These are phyloP conservation scores for Erysiphe pulchra DNA, from an alignment of 2,329 filamentous ascomycete species.

Conservation along the genomic window DNA sequence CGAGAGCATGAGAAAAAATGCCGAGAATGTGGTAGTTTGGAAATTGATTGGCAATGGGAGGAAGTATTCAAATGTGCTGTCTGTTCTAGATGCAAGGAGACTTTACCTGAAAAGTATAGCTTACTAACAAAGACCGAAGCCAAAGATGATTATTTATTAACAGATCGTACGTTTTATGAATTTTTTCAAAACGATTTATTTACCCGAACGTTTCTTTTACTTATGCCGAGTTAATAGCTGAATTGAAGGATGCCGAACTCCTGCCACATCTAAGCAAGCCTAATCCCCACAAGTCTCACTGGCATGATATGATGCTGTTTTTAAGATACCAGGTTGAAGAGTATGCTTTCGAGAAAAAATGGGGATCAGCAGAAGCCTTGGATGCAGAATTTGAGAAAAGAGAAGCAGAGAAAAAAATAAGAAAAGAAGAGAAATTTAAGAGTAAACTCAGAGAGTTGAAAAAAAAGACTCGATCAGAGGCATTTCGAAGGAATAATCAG, in stretches of 20 bases:
- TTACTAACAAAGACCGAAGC: constrained; percentile 93
- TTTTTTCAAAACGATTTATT: neutral
- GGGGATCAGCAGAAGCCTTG: constrained; percentile 64
- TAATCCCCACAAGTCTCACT: constrained; percentile 86
- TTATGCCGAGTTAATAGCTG: constrained; percentile 24
- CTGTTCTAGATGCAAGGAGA: constrained; percentile 71
- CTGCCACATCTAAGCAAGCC: constrained; percentile 71
- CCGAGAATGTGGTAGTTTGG: constrained; percentile 54
- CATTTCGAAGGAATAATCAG: constrained; percentile 48
- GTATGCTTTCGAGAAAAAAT: constrained; percentile 72
- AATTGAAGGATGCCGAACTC: constrained; percentile 68
- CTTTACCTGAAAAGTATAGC: constrained; percentile 74
- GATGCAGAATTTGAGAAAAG: constrained; percentile 73
- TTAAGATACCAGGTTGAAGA: constrained; percentile 83
- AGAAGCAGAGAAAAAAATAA: constrained; percentile 52
- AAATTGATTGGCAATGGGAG: constrained; percentile 91
- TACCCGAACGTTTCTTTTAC: neutral
- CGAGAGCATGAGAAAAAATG: constrained; percentile 46
- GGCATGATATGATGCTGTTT: constrained; percentile 98
- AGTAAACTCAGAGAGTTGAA: constrained; percentile 74
- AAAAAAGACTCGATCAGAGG: constrained; percentile 76
- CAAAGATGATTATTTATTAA: constrained; percentile 81
- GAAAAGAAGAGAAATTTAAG: constrained; percentile 82
- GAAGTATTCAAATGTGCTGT: constrained; percentile 55
- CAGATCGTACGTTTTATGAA: constrained; percentile 39